These are phyloP conservation scores for Russula sp. DNA, from an alignment of 768 basidiomycete genomes.

Conservation along the genomic window DNA sequence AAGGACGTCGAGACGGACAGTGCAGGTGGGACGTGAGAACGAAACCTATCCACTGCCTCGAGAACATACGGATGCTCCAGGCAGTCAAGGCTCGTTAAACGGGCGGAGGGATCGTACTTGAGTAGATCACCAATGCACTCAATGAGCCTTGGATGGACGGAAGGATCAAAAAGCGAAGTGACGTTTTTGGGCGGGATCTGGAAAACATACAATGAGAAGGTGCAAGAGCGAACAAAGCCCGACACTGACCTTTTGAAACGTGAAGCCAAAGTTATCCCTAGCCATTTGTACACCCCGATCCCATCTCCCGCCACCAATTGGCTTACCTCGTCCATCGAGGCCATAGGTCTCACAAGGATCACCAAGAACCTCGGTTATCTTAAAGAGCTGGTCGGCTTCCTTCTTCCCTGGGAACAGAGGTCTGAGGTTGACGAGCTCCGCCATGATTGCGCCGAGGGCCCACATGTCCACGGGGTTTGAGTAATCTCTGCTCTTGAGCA, in stretches of 20 bases:
- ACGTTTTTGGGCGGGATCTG: slow-evolving; percentile 63
- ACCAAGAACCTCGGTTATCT: slow-evolving; percentile 89
- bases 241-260: slow-evolving; percentile 78
- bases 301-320: slow-evolving; percentile 87
- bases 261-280: slow-evolving; percentile 64
- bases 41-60: slow-evolving; percentile 51
- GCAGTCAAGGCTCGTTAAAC: slow-evolving; percentile 82
- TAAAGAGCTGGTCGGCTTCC: slow-evolving; percentile 86
- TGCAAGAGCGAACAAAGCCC: slow-evolving; percentile 4
- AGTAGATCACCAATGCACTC: slow-evolving; percentile 90
- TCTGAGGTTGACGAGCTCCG: slow-evolving; percentile 89
- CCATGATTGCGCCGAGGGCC: slow-evolving; percentile 98
- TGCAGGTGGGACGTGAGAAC: slow-evolving; percentile 13
- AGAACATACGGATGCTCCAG: slow-evolving; percentile 83
- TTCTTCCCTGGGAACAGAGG: slow-evolving; percentile 92
- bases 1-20: slow-evolving; percentile 30
- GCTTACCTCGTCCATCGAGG: slow-evolving; percentile 55
- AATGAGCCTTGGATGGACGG: slow-evolving; percentile 71
- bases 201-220: slow-evolving; percentile 13
- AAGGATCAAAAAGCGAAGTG: slow-evolving; percentile 67
- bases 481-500: slow-evolving; percentile 87
- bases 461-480: slow-evolving; percentile 99
- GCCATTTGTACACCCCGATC: slow-evolving; percentile 80
- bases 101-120: slow-evolving; percentile 82
- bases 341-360: slow-evolving; percentile 86